Evolutionary conservation across 2,329 filamentous ascomycete genomes (phyloP).

Genomic region (Parascedosporium putredinis): DNA sequence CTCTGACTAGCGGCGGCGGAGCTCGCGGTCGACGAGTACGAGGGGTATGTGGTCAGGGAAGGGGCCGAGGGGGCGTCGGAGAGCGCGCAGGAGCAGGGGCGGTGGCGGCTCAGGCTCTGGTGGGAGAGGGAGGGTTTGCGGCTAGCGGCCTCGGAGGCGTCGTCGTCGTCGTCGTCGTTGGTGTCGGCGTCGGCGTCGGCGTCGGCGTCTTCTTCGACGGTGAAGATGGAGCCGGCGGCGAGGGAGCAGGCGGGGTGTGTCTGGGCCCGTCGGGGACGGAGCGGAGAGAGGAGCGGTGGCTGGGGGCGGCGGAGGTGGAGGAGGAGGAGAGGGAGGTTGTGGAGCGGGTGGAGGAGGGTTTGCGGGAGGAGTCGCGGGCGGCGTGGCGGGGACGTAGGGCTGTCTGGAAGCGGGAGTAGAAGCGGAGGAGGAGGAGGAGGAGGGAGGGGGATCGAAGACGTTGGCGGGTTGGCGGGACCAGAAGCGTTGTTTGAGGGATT

Average conservation of each 20-base stretch:
- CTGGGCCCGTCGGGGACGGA: too few species aligned
- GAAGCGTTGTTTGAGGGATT: conserved; percentile 1
- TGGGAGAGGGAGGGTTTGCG: not conserved
- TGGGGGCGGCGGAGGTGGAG: not conserved
- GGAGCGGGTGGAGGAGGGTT: not conserved
- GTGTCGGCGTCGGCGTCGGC: not conserved
- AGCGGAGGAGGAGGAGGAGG: not conserved
- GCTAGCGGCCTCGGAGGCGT: too few species aligned
- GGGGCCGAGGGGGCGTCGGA: not conserved
- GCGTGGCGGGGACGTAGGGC: not conserved
- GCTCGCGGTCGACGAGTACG: not conserved
- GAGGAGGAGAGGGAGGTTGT: too few species aligned
- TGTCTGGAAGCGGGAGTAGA: not conserved
- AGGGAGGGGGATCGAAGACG: not conserved
- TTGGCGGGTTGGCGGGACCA: not conserved
- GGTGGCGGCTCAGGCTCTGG: not conserved
- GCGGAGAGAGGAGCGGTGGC: not conserved
- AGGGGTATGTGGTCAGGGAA: too few species aligned
- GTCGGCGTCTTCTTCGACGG: not conserved
- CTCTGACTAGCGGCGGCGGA: not conserved
- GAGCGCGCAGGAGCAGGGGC: not conserved
- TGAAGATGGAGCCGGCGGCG: not conserved
- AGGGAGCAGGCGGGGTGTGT: too few species aligned
- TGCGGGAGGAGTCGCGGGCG: not conserved
- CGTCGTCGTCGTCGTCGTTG: too few species aligned